Evolutionary conservation across 345 rosid genomes (phyloP), one percentile per base, ranked within the genome.

Genomic region (Adansonia digitata): DNA sequence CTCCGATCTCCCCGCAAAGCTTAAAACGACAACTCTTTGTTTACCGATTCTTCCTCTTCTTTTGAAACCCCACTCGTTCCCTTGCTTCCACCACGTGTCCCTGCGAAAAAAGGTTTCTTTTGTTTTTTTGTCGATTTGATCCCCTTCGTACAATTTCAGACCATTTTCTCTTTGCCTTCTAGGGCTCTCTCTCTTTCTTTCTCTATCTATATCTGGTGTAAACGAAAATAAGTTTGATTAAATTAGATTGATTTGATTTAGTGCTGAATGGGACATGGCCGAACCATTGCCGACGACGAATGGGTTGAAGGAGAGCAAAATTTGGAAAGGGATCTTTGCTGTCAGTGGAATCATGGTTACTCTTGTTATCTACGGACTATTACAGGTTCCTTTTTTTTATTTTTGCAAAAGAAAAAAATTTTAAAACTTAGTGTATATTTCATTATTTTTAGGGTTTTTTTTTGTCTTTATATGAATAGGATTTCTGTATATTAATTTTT

Each of bases 331-430:
- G 59, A 78, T 85, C 48, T 86, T 94, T 35, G 97, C 97, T 1
- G 96, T 92, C 31, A 35, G 82, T 43, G 97, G 98, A 76, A 92
- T 94, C 87, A 94, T 94, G 97, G 79, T 81, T 70, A 91, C 98
- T 78, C 98, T 94, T 67, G 98, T 94, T 67, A 84, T 92, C 85
- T 94, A 94, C 61, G 98, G 98, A 68, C 81, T 94, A 80, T 80
- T 94, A 42, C 98, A 92, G 97, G 97, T 90, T 69, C 59, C 8
- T 71, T 22, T 77, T 52, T 24, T 56, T 14, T 5, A 11, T 13
- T 56, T 56, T 31, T 31, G 0, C 0, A 4, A 8, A 64, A 64
- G 3, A 56, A 22, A 53, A 42, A 13, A 42, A n/a, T 31, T 31
- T 31, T 43, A 31, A 61, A 43, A 10, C 2, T 62, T 26, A 0